phyloP scores from a whole-genome alignment of 148 eudicot species.

The Nepenthes mirabilis region DNA sequence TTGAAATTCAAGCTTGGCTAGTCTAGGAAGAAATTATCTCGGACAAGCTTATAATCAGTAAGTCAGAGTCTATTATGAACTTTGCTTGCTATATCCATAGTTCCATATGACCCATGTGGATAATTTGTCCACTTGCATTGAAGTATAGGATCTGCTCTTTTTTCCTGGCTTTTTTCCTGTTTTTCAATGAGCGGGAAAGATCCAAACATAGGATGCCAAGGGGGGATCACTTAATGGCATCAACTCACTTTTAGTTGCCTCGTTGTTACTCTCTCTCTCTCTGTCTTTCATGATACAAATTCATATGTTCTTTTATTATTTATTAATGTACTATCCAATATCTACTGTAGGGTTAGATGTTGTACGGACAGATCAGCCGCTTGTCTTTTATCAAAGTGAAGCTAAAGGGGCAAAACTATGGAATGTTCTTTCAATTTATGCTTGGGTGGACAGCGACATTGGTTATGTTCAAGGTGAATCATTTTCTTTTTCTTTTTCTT shows the following conservation, averaged over 20 bases:
- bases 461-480: conserved; percentile 85
- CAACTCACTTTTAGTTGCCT: no score
- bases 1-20: no score
- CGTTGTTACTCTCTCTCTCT: no score
- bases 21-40: neutral
- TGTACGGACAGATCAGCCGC: conserved; percentile 80
- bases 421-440: conserved; percentile 74
- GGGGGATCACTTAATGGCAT: neutral
- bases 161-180: no score
- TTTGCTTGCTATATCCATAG: conserved; percentile 1
- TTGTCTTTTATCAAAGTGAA: conserved; percentile 69
- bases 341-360: conserved; percentile 74
- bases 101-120: no score
- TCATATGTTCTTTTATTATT: neutral
- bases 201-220: no score
- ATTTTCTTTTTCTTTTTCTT: conserved; percentile 2
- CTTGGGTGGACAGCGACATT: conserved; percentile 79
- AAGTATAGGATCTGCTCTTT: no score
- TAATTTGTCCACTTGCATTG: no score
- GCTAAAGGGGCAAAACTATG: conserved; percentile 86
- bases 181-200: no score
- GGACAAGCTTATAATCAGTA: neutral
- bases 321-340: neutral
- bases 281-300: no score
- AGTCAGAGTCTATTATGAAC: neutral